Percentiles rank a stretch among this genome's conserved stretches.
These are phyloP conservation scores for Acrodontium crateriforme DNA, from an alignment of 2,329 filamentous ascomycete genomes.

Conservation along the genomic window DNA sequence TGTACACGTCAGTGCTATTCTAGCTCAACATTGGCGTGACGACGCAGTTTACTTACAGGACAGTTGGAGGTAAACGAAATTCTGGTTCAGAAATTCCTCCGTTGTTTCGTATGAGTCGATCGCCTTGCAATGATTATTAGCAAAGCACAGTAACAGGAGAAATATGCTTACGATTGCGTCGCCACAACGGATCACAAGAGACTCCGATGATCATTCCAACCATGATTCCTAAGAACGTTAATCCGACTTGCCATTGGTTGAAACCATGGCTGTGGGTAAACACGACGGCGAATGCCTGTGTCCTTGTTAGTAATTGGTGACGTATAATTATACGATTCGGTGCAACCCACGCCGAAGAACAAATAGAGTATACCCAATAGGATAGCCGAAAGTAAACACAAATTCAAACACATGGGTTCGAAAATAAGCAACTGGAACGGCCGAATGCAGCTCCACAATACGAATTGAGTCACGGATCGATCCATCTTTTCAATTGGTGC, in stretches of 20 bases:
- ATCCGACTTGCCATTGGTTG: constrained; percentile 63
- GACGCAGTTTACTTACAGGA: constrained; percentile 32
- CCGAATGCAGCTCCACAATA: constrained; percentile 40
- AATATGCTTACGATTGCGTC: constrained; percentile 31
- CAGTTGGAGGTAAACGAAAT: constrained; percentile 61
- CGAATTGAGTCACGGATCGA: constrained; percentile 47
- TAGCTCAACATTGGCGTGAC: constrained; percentile 6
- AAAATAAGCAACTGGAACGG: constrained; percentile 67
- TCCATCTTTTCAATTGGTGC: constrained; percentile 63
- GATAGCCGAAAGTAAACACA: constrained; percentile 72
- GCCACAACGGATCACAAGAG: constrained; percentile 53
- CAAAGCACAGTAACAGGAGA: constrained; percentile 1
- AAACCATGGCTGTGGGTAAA: constrained; percentile 64
- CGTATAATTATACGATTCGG: not conserved
- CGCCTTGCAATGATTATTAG: constrained; percentile 22
- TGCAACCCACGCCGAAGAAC: constrained; percentile 53
- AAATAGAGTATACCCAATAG: constrained; percentile 80
- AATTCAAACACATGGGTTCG: constrained; percentile 64
- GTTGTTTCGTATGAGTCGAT: constrained; percentile 40
- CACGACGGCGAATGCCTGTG: constrained; percentile 61
- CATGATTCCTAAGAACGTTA: constrained; percentile 61
- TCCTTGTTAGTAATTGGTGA: not conserved
- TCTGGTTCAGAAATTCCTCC: constrained; percentile 63
- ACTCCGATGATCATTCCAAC: constrained; percentile 53
- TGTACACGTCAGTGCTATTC: constrained; percentile 8